Conservation (phyloP, 352 stramenopile species). For the Phytophthora sojae region DNA sequence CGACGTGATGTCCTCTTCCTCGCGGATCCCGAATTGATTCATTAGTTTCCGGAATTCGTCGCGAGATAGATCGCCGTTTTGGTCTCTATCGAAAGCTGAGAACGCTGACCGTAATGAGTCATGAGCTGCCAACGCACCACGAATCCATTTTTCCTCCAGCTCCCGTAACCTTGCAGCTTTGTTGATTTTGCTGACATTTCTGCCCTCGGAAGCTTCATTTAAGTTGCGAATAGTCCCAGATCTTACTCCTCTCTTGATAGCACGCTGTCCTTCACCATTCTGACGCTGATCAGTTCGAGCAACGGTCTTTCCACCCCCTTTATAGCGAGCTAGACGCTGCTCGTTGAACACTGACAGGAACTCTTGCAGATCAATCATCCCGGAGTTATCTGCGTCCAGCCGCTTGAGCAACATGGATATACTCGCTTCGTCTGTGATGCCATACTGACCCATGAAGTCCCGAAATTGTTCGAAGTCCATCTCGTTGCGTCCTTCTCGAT, state of each 20-base stretch:
- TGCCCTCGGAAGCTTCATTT: neutral
- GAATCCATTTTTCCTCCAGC: constrained; percentile 62
- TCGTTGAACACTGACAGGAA: constrained; percentile 67
- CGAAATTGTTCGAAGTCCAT: constrained; percentile 70
- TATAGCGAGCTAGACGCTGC: constrained; percentile 32
- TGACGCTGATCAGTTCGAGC: neutral
- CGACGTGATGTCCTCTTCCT: constrained; percentile 49
- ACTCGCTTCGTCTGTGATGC: constrained; percentile 57
- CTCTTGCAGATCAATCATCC: constrained; percentile 56
- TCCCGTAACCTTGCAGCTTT: constrained; percentile 37
- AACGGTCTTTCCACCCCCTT: constrained; percentile 26
- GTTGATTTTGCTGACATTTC: constrained; percentile 4
- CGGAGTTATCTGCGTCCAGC: constrained; percentile 59
- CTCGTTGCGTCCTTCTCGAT: constrained; percentile 40
- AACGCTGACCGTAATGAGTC: constrained; percentile 52
- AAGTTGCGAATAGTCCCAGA: neutral
- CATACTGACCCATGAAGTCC: constrained; percentile 61
- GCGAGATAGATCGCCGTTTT: constrained; percentile 49
- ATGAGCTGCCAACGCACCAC: constrained; percentile 39
- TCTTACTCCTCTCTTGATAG: constrained; percentile 1
- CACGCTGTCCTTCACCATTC: constrained; percentile 1
- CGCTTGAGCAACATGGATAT: constrained; percentile 55
- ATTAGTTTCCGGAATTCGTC: constrained; percentile 61
- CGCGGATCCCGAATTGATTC: constrained; percentile 52
- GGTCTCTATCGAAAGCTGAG: constrained; percentile 50